Conservation (phyloP, 306 rosid species). For the Casuarina equisetifolia region DNA sequence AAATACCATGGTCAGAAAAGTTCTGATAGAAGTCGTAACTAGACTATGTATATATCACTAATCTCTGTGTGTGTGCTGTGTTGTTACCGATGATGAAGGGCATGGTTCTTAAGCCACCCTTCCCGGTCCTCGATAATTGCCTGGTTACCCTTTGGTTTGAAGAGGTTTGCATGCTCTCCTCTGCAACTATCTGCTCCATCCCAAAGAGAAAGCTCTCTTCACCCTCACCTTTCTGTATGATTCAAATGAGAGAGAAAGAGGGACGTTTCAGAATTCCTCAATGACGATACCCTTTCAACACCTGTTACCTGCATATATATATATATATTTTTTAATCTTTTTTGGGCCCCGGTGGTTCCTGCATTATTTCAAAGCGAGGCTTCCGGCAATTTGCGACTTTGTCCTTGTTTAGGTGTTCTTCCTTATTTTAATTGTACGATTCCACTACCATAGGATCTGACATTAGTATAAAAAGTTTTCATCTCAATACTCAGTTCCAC, state of each 20-base stretch:
- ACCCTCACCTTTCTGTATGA: neutral
- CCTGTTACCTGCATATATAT: too few species aligned
- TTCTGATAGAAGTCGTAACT: neutral
- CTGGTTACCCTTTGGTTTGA: neutral
- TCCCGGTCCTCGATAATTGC: constrained; percentile 22
- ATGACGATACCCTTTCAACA: too few species aligned
- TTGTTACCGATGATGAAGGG: constrained; percentile 54
- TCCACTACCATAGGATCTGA: too few species aligned
- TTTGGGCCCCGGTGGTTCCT: too few species aligned
- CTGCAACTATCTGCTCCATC: constrained; percentile 1
- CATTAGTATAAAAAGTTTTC: too few species aligned
- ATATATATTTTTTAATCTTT: too few species aligned
- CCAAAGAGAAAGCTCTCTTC: neutral
- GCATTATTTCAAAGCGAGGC: too few species aligned
- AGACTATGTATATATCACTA: neutral
- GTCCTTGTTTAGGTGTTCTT: too few species aligned
- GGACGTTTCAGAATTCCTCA: neutral
- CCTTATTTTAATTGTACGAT: too few species aligned
- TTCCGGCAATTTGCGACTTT: too few species aligned
- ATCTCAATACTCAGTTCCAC: too few species aligned
- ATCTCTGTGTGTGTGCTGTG: neutral
- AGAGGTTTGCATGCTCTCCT: neutral
- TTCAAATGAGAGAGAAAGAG: neutral
- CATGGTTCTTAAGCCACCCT: constrained; percentile 56
- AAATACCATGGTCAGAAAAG: neutral